Conservation (phyloP, 2,329 filamentous ascomycete genomes). For the Sclerotinia nivalis region DNA sequence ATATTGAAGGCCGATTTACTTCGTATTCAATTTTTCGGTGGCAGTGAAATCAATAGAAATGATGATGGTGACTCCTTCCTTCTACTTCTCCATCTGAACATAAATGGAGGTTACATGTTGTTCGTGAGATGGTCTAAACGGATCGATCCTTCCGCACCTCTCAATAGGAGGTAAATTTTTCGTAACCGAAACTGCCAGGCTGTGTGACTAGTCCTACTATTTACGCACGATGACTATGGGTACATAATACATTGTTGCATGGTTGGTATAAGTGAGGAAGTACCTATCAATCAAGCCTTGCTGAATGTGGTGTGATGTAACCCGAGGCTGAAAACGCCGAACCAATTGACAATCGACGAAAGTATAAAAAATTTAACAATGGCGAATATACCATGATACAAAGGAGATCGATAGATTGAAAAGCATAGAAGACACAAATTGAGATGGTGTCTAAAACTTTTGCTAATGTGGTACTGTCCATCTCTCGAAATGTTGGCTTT, state of each 20-base stretch:
- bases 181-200: neutral
- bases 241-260: neutral
- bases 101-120: neutral
- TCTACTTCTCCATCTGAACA: neutral
- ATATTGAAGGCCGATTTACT: neutral
- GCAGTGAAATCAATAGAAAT: neutral
- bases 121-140: neutral
- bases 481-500: neutral
- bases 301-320: neutral
- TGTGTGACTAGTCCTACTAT: neutral
- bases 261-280: neutral
- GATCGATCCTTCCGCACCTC: neutral
- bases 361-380: neutral
- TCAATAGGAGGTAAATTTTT: neutral
- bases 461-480: slow-evolving; percentile 7
- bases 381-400: neutral
- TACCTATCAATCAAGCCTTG: neutral
- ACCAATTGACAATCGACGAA: neutral
- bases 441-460: neutral
- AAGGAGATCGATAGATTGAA: neutral
- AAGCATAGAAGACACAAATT: neutral
- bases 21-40: neutral
- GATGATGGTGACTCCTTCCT: neutral
- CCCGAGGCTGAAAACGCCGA: neutral
- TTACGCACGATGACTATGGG: neutral